phyloP scores from a whole-genome alignment of 1,284 basidiomycete species.

The Wolfiporia cocos region DNA sequence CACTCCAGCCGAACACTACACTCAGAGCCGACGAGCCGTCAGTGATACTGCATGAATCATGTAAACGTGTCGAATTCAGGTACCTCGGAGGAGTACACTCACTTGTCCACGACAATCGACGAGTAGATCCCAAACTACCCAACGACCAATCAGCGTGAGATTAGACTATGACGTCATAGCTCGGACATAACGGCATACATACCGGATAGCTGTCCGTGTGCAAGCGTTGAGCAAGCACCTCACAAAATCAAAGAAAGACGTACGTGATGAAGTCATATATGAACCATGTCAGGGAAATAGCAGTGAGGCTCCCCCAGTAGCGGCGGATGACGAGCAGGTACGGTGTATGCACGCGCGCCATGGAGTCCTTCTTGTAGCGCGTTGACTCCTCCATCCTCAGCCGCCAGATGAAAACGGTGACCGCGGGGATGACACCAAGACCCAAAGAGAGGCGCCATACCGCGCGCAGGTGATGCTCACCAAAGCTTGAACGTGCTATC shows the following conservation, averaged over 20 bases:
- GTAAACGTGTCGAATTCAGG: not conserved
- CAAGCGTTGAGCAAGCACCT: too few relatives aligned
- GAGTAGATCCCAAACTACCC: constrained; percentile 87
- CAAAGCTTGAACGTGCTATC: constrained; percentile 46
- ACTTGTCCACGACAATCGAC: constrained; percentile 71
- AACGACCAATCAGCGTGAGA: too few relatives aligned
- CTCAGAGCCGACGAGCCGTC: constrained; percentile 42
- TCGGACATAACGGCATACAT: too few relatives aligned
- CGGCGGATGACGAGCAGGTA: constrained; percentile 77
- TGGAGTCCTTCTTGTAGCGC: constrained; percentile 66
- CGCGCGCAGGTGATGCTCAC: constrained; percentile 72
- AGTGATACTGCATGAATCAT: constrained; percentile 42
- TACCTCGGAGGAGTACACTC: too few relatives aligned
- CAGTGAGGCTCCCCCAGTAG: constrained; percentile 69
- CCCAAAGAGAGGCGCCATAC: constrained; percentile 89
- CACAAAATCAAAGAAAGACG: too few relatives aligned
- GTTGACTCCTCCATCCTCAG: constrained; percentile 78
- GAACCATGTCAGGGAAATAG: constrained; percentile 78
- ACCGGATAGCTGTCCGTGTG: too few relatives aligned
- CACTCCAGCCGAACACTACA: constrained; percentile 71
- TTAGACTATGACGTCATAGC: too few relatives aligned
- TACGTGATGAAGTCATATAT: constrained; percentile 80
- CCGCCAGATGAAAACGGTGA: constrained; percentile 83
- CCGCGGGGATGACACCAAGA: constrained; percentile 81
- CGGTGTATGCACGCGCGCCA: constrained; percentile 70